Evolutionary conservation across 805 yeast genomes (phyloP), one percentile per base, ranked within the genome.

Genomic region (Gaillardinia entomophila): DNA sequence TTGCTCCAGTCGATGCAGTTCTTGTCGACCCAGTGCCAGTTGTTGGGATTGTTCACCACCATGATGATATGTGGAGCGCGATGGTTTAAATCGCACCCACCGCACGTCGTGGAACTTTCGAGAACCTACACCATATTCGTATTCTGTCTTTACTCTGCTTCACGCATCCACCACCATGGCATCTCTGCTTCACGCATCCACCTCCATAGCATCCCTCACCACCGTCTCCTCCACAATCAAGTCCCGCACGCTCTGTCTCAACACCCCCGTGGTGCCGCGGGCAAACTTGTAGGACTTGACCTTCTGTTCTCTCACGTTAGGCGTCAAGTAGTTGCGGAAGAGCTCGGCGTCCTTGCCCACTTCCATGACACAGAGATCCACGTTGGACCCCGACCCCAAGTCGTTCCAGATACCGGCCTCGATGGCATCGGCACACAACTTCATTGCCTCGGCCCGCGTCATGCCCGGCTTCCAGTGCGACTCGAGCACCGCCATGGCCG

Each of bases 11-110:
- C 80, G 36, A 90, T 73, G 64, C 98, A 92, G 68, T 92, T 92
- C 60, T 90, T 90, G 63, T 90, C 97, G 41, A 89, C 97, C 97
- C 97, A 92, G 71, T 92, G 98, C 98, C 98, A 90, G 66, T 90
- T 90, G 61, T 92, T 92, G 25, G 97, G 97, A 71, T 90, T 92
- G 62, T 87, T 82, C 20, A 92, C 89, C 26, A 85, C 97, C 97
- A 90, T 90, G 24, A 10, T 19, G 22, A n/a, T n/a, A n/a, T n/a
- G n/a, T n/a, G n/a, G n/a, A n/a, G n/a, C n/a, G n/a, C n/a, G n/a
- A n/a, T n/a, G n/a, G n/a, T n/a, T n/a, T n/a, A n/a, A n/a, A n/a
- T n/a, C n/a, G n/a, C n/a, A n/a, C n/a, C n/a, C n/a, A n/a, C n/a
- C n/a, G n/a, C n/a, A n/a, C n/a, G n/a, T n/a, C n/a, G n/a, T n/a